Conservation (phyloP, 768 basidiomycete species). For the Russula compacta region DNA sequence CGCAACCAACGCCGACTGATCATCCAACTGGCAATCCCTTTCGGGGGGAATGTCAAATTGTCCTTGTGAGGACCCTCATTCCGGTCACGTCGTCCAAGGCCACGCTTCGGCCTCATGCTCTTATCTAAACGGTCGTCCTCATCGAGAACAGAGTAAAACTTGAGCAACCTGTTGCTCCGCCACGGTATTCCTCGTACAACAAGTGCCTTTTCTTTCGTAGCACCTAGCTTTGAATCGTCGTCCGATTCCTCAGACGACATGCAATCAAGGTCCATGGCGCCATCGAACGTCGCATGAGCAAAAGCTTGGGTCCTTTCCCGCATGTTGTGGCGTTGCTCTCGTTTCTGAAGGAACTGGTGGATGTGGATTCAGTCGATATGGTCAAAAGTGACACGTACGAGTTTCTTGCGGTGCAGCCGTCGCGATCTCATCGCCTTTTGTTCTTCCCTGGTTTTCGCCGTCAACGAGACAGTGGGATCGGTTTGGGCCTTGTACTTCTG, state of each 20-base stretch:
- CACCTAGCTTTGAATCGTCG: conserved; percentile 31
- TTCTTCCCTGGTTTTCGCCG: conserved; percentile 46
- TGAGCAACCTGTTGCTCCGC: conserved; percentile 57
- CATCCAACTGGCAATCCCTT: conserved; percentile 65
- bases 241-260: conserved; percentile 79
- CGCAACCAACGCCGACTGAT: conserved; percentile 58
- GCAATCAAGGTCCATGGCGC: conserved; percentile 62
- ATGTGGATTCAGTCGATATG: background rate
- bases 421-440: conserved; percentile 53
- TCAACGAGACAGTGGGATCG: conserved; percentile 37
- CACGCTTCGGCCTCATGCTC: conserved; percentile 44
- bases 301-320: conserved; percentile 45
- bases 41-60: conserved; percentile 48
- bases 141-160: conserved; percentile 54
- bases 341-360: conserved; percentile 41
- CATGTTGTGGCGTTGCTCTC: conserved; percentile 52
- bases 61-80: conserved; percentile 47
- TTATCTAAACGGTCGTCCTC: conserved; percentile 42
- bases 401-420: conserved; percentile 51
- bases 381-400: conserved; percentile 34
- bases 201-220: conserved; percentile 31
- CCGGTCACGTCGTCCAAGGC: conserved; percentile 47
- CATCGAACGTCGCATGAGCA: conserved; percentile 57
- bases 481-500: conserved; percentile 57
- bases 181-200: conserved; percentile 53